These are phyloP conservation scores for Ceratobasidium sp. DNA, from an alignment of 1,284 basidiomycete genomes.

Conservation along the genomic window DNA sequence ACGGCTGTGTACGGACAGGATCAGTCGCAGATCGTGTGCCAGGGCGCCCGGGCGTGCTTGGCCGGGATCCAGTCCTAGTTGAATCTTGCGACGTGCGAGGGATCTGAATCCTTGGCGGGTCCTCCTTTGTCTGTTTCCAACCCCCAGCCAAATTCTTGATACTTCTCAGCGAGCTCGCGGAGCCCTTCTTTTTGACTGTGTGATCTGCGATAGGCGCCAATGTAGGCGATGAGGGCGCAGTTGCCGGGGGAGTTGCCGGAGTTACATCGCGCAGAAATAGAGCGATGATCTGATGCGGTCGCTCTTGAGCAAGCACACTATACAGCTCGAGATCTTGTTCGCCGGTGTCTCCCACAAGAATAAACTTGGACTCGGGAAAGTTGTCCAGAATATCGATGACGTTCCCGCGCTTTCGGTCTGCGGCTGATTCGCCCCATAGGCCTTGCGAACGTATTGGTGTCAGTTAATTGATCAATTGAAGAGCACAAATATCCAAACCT, in stretches of 20 bases:
- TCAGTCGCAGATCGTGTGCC: constrained; percentile 10
- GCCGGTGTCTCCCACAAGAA: constrained; percentile 86
- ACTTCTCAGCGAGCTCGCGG: constrained; percentile 64
- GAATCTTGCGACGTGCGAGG: not conserved
- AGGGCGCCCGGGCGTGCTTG: not conserved
- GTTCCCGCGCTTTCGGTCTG: constrained; percentile 76
- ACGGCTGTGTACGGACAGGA: not conserved
- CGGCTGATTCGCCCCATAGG: constrained; percentile 62
- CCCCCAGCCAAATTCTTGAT: constrained; percentile 34
- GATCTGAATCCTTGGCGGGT: constrained; percentile 37
- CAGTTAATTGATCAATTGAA: constrained; percentile 20
- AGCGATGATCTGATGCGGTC: constrained; percentile 68
- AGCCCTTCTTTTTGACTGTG: constrained; percentile 46
- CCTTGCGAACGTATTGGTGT: not conserved
- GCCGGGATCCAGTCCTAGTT: not conserved
- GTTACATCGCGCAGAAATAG: constrained; percentile 81
- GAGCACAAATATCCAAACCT: constrained; percentile 53
- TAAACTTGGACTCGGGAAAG: constrained; percentile 75
- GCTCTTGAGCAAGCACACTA: constrained; percentile 68
- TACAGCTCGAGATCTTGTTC: constrained; percentile 91
- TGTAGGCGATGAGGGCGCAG: constrained; percentile 41
- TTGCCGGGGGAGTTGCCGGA: constrained; percentile 46
- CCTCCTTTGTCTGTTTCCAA: constrained; percentile 22
- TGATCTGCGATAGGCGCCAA: not conserved
- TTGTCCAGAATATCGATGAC: constrained; percentile 75